Conservation (phyloP, 352 stramenopile species). For the Pythium phragmiticola region DNA sequence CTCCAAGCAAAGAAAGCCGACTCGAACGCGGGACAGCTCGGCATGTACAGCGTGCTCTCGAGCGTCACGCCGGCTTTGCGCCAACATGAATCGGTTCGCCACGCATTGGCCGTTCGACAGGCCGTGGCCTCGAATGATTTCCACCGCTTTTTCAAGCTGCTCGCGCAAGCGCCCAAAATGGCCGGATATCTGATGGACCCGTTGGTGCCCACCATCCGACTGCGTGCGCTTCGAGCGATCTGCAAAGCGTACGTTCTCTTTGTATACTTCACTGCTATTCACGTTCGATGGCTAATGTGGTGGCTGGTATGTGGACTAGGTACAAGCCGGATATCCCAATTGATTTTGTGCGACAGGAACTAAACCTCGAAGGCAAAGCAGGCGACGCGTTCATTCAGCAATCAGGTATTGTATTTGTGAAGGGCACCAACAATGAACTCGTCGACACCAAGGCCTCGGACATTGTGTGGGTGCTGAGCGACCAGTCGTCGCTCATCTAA, state of each 20-base stretch:
- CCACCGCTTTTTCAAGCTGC: slow-evolving; percentile 88
- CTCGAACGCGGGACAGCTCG: slow-evolving; percentile 80
- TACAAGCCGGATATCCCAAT: slow-evolving; percentile 76
- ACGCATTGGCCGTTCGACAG: slow-evolving; percentile 78
- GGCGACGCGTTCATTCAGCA: slow-evolving; percentile 75
- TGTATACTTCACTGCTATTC: not conserved
- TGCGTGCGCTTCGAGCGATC: slow-evolving; percentile 79
- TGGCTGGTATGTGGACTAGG: slow-evolving; percentile 26
- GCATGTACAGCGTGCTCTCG: slow-evolving; percentile 80
- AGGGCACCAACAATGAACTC: slow-evolving; percentile 49
- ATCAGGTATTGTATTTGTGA: slow-evolving; percentile 66
- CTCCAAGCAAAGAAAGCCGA: slow-evolving; percentile 86
- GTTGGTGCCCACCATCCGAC: slow-evolving; percentile 79
- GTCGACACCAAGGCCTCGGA: slow-evolving; percentile 83
- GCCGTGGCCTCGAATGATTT: slow-evolving; percentile 86
- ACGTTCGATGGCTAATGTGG: not conserved
- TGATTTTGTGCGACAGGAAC: slow-evolving; percentile 68
- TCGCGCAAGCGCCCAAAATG: slow-evolving; percentile 87
- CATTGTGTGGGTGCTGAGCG: slow-evolving; percentile 80
- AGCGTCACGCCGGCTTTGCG: slow-evolving; percentile 54
- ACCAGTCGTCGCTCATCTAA: slow-evolving; percentile 86
- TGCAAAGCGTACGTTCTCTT: slow-evolving; percentile 84
- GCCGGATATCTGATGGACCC: slow-evolving; percentile 89
- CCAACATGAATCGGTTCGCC: slow-evolving; percentile 49
- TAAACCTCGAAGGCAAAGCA: slow-evolving; percentile 71